phyloP scores from a whole-genome alignment of 495 filamentous ascomycete genomes.

The Podospora pseudoanserina region DNA sequence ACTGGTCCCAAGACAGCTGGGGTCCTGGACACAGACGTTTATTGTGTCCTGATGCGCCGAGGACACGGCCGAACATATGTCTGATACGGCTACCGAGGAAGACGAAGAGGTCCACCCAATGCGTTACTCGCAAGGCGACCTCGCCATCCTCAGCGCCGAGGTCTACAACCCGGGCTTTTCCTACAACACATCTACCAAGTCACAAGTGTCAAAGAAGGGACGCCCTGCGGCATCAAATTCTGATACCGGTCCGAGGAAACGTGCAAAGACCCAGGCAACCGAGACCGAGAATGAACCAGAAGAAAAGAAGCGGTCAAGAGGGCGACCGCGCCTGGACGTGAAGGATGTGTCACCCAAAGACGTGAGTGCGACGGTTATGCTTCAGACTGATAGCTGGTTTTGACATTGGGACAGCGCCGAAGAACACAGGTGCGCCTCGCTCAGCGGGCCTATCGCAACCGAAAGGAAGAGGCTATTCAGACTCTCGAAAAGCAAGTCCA shows the following conservation, averaged over 20 bases:
- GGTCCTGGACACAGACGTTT: not conserved
- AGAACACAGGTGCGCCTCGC: conserved; percentile 85
- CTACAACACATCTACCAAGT: conserved; percentile 11
- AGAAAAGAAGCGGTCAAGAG: conserved; percentile 53
- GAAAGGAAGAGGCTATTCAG: conserved; percentile 78
- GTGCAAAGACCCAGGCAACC: conserved; percentile 18
- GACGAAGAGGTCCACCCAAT: conserved; percentile 20
- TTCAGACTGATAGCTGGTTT: conserved; percentile 3
- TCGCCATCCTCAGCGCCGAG: conserved; percentile 50
- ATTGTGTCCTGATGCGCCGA: not conserved
- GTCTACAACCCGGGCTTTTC: conserved; percentile 36
- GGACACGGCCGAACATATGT: not conserved
- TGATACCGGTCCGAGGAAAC: conserved; percentile 32
- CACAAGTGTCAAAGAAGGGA: conserved; percentile 21
- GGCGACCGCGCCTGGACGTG: conserved; percentile 65
- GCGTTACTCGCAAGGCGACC: conserved; percentile 35
- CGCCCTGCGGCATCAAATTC: conserved; percentile 8
- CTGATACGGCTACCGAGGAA: not conserved
- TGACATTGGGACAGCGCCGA: conserved; percentile 56
- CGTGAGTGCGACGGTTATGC: conserved; percentile 35
- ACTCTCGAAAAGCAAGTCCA: conserved; percentile 64
- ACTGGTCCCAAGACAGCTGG: not conserved
- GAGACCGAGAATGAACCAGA: conserved; percentile 33
- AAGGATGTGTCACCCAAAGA: conserved; percentile 61
- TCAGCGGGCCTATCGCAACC: conserved; percentile 77